Conservation (phyloP, 164 flowering plant genomes). For the Hamamelis virginiana region DNA sequence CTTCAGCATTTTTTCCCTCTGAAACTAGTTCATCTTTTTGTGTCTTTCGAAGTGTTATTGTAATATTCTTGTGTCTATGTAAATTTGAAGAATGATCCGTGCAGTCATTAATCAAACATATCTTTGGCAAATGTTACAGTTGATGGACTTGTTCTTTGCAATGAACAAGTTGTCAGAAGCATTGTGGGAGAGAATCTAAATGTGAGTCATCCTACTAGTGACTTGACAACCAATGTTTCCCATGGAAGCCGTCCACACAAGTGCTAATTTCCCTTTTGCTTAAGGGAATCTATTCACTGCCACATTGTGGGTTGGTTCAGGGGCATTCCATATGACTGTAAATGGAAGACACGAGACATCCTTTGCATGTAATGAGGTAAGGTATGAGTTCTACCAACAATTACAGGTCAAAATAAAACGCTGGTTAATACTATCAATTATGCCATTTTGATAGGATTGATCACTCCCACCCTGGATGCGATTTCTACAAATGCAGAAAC, state of each 20-base stretch:
- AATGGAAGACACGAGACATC: conserved; percentile 96
- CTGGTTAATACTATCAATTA: background rate
- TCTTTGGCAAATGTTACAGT: conserved; percentile 39
- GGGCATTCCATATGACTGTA: conserved; percentile 92
- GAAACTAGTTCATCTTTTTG: background rate
- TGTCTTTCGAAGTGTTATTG: background rate
- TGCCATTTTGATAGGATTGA: conserved; percentile 10
- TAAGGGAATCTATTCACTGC: conserved; percentile 76
- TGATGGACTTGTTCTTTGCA: conserved; percentile 79
- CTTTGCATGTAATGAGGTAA: conserved; percentile 78
- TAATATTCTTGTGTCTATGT: background rate
- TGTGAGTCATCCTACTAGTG: conserved; percentile 29
- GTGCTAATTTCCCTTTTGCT: conserved; percentile 65
- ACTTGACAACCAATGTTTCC: conserved; percentile 34
- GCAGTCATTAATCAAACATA: conserved; percentile 11
- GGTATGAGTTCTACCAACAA: conserved; percentile 20
- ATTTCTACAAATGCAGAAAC: conserved; percentile 55
- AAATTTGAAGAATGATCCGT: background rate
- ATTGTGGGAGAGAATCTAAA: conserved; percentile 37
- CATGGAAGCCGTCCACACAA: conserved; percentile 36
- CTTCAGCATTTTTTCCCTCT: no score
- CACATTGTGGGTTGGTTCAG: conserved; percentile 84
- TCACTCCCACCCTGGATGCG: conserved; percentile 9
- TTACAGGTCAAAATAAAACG: conserved; percentile 2
- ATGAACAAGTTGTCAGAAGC: conserved; percentile 51